Base-by-base conservation (phyloP, 176 grass and related monocot genomes). In the Zea luxurians region DNA sequence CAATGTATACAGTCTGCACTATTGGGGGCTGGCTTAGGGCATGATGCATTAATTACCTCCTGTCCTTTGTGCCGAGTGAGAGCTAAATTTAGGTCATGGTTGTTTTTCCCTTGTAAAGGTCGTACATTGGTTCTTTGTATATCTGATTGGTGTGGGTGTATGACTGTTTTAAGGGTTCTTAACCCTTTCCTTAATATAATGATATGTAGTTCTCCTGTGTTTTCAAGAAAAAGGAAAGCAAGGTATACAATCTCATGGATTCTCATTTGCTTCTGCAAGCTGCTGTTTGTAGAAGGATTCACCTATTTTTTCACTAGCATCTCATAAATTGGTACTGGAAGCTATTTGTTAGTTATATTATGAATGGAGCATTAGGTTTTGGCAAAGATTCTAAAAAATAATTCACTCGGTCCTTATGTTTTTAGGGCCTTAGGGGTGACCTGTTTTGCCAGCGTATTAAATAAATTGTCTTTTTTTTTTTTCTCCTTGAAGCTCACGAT, bases 401-500 rank as follows among this genome's bases (percentile, higher is more conserved):
- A 37, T 53, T 54, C 38, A 74, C 16, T 42, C 40, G 21, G 37
- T 78, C 13, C 38, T 79, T 68, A 2, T 1, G 48, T 58, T 70
- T 70, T 70, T 66, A 70, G 41, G 20, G 21, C 4, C 13, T 52
- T 16, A 50, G 13, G 13, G 48, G 52, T 13, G 37, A 49, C 17
- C 2, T 70, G n/a, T 53, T 86, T 13, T 1, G 4, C 65, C 42
- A 64, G 37, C 8, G 17, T 82, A 48, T 75, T 75, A 52, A 91
- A 70, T 64, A 53, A 13, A 18, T 57, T 80, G 68, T 48, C 37
- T 44, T 75, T 71, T 67, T 83, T 5, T 68, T 15, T 74, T 83
- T 44, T 60, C 85, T 49, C 43, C n/a, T 83, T 48, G 8, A 90
- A 98, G 96, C 92, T 94, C 78, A 83, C 83, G 5, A 89, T 94